Base-by-base conservation (phyloP, 768 basidiomycete genomes). In the Phlegmacium glaucopus region DNA sequence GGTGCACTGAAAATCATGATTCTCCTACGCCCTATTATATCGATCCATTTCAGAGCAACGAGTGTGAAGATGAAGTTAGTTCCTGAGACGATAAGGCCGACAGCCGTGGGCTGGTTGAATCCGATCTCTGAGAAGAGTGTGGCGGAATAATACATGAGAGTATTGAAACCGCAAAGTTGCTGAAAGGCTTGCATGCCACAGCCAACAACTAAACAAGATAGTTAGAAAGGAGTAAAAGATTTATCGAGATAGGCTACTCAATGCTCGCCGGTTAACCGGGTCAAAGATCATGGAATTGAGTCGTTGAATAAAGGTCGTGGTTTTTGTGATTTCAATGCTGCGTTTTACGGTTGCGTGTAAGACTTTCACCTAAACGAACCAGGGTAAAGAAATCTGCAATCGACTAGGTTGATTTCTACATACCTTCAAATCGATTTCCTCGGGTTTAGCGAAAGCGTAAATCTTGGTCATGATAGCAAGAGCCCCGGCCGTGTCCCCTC, bases 181-280 rank as follows among this genome's bases (percentile, higher is more conserved):
- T 93, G 90, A 65, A 82, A 84, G 0, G 85, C 87, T 67, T 91
- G 89, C 64, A 91, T 79, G 37, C 85, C 89, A 59, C 86, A 87
- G 9, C 79, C 85, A 11, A 92, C 74, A 52, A 87, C 85, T 88
- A 27, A 16, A 39, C 47, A 10, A 41, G 17, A 30, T 46, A 12
- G 36, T 38, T 27, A 49, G 12, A 15, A 26, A 38, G 15, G 40
- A 25, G 22, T 28, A 6, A 29, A 12, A 27, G 17, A 9, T 2
- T n/a, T 13, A 45, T 39, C n/a, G 32, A 34, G 32, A n/a, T 37
- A 5, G 69, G 77, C 13, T 57, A 87, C 87, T 80, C 42, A 89
- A 68, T 13, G 87, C 87, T 29, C 86, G 72, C 42, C 87, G 76
- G 50, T 88, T 87, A 8, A 78, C 66, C 0, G 80, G 76, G 22